Conservation (phyloP, 2,329 filamentous ascomycete genomes). For the Metarhizium brunneum region DNA sequence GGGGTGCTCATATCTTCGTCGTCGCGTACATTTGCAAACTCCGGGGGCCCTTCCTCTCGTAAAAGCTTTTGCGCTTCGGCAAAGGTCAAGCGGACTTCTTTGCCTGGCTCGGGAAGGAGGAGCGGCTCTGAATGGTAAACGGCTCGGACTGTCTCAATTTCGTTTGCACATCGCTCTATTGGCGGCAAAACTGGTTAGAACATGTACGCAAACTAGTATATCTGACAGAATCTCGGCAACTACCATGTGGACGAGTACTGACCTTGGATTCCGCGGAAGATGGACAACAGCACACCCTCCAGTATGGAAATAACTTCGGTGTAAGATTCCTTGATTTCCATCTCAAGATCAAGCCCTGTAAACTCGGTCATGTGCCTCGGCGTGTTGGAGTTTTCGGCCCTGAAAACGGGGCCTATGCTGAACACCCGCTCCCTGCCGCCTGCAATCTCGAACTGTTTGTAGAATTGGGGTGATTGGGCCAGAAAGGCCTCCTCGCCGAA, state of each 20-base stretch:
- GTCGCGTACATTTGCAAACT: slow-evolving; percentile 59
- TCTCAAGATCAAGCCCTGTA: slow-evolving; percentile 81
- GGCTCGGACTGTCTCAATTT: slow-evolving; percentile 63
- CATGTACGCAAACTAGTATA: background rate
- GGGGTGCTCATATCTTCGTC: slow-evolving; percentile 74
- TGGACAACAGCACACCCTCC: slow-evolving; percentile 66
- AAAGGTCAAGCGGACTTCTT: slow-evolving; percentile 69
- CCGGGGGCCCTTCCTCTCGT: slow-evolving; percentile 60
- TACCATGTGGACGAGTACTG: background rate
- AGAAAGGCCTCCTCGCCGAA: slow-evolving; percentile 77
- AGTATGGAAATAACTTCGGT: slow-evolving; percentile 64
- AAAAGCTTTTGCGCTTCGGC: slow-evolving; percentile 70
- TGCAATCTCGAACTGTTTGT: slow-evolving; percentile 81
- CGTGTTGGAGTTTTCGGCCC: slow-evolving; percentile 80
- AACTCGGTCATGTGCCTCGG: slow-evolving; percentile 81
- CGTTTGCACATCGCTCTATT: slow-evolving; percentile 47
- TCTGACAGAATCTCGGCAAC: background rate
- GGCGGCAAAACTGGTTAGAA: background rate
- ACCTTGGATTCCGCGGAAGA: slow-evolving; percentile 53
- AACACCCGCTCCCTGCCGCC: slow-evolving; percentile 69
- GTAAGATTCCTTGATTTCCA: slow-evolving; percentile 76
- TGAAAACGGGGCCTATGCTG: slow-evolving; percentile 72
- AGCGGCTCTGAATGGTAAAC: slow-evolving; percentile 73
- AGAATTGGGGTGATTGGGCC: slow-evolving; percentile 75
- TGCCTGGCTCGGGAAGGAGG: slow-evolving; percentile 63